These are phyloP conservation scores for Neohortaea acidophila DNA, from an alignment of 495 filamentous ascomycete genomes.

Conservation along the genomic window DNA sequence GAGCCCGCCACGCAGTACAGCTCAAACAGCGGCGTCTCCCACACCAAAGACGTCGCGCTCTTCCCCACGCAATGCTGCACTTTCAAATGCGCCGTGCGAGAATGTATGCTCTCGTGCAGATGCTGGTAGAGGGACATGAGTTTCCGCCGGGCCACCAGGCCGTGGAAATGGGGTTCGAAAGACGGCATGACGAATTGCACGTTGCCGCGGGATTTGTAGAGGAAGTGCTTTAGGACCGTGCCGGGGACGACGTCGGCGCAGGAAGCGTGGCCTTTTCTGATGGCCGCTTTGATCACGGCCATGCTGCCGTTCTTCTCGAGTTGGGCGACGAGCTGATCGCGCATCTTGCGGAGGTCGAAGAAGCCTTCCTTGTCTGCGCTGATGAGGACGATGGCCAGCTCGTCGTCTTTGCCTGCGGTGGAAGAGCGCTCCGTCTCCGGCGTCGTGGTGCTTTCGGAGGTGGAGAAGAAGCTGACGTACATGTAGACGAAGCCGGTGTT, in stretches of 20 bases:
- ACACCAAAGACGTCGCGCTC: slow-evolving; percentile 65
- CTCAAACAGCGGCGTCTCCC: slow-evolving; percentile 82
- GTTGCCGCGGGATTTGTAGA: slow-evolving; percentile 85
- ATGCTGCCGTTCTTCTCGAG: slow-evolving; percentile 63
- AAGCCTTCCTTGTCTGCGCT: slow-evolving; percentile 86
- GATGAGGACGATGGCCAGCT: slow-evolving; percentile 83
- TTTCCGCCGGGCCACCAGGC: slow-evolving; percentile 48
- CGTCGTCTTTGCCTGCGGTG: slow-evolving; percentile 42
- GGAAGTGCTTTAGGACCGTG: slow-evolving; percentile 69
- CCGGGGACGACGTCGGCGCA: slow-evolving; percentile 64
- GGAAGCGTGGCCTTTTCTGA: slow-evolving; percentile 51
- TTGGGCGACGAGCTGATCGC: slow-evolving; percentile 60
- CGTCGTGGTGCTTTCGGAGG: slow-evolving; percentile 26
- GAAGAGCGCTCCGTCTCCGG: slow-evolving; percentile 20
- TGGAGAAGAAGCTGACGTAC: slow-evolving; percentile 85
- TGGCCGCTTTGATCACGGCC: slow-evolving; percentile 55
- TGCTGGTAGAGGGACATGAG: slow-evolving; percentile 72
- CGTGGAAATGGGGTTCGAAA: slow-evolving; percentile 55
- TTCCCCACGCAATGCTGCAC: slow-evolving; percentile 63
- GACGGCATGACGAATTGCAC: slow-evolving; percentile 91
- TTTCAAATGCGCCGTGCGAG: slow-evolving; percentile 68
- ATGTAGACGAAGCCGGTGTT: slow-evolving; percentile 95
- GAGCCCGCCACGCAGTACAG: slow-evolving; percentile 85
- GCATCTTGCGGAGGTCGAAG: slow-evolving; percentile 75
- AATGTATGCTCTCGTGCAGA: slow-evolving; percentile 69